Evolutionary conservation across 1,284 basidiomycete species (phyloP).

Genomic region (Golubevia sp.): DNA sequence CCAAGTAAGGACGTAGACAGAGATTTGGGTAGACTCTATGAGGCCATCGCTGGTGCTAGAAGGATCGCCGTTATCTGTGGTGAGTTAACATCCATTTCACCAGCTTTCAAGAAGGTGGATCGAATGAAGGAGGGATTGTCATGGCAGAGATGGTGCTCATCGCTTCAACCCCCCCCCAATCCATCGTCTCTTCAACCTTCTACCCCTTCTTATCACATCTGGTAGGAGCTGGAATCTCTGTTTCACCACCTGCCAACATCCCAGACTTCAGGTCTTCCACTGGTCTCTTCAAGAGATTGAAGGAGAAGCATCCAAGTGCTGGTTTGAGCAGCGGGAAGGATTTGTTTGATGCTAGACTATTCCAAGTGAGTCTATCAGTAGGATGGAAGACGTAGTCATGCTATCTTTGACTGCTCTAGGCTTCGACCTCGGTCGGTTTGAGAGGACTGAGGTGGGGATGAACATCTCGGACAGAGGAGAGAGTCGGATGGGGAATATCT

Average conservation of each 20-base stretch:
- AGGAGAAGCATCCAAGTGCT: slow-evolving; percentile 52
- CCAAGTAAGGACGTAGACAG: slow-evolving; percentile 29
- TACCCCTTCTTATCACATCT: neutral
- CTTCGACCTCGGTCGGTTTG: too few relatives aligned
- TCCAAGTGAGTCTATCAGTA: slow-evolving; percentile 20
- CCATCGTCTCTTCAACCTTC: neutral
- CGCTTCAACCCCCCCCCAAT: neutral
- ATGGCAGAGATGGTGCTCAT: neutral
- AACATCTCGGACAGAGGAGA: too few relatives aligned
- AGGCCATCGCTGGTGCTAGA: slow-evolving; percentile 44
- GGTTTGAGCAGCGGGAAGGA: slow-evolving; percentile 59
- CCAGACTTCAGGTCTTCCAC: slow-evolving; percentile 57
- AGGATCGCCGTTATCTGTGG: slow-evolving; percentile 56
- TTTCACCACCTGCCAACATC: slow-evolving; percentile 58
- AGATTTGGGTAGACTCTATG: slow-evolving; percentile 49
- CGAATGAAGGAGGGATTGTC: too few relatives aligned
- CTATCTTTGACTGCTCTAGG: too few relatives aligned
- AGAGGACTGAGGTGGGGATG: too few relatives aligned
- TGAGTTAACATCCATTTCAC: slow-evolving; percentile 2
- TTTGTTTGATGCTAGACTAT: slow-evolving; percentile 56
- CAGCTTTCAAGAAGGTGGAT: neutral
- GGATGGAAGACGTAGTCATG: too few relatives aligned
- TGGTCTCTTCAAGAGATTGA: slow-evolving; percentile 53
- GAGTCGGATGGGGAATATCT: too few relatives aligned
- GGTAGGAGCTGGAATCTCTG: slow-evolving; percentile 48